Evolutionary conservation across 306 rosid species (phyloP).

Genomic region (Trichosanthes truncata): DNA sequence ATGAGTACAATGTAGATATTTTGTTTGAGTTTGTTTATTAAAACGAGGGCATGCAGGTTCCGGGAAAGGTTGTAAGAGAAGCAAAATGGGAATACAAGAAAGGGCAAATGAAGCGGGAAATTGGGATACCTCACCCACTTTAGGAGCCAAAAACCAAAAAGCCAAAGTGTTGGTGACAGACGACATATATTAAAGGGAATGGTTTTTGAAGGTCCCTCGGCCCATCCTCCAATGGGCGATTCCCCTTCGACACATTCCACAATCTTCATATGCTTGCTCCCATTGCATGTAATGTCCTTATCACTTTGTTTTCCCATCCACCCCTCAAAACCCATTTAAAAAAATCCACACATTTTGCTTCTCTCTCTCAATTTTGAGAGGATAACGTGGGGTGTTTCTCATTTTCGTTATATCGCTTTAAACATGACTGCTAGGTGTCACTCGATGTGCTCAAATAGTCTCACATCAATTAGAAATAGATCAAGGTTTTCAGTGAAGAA

Average conservation of each 20-base stretch:
- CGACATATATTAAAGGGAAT: not conserved
- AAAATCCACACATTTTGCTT: not conserved
- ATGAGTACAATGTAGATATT: too few species aligned
- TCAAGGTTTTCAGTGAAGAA: too few species aligned
- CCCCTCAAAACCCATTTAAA: too few species aligned
- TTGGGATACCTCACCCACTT: conserved; percentile 6
- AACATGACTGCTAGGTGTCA: too few species aligned
- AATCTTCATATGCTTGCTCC: not conserved
- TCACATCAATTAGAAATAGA: too few species aligned
- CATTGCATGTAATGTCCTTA: not conserved
- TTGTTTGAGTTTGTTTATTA: too few species aligned
- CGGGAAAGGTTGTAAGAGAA: not conserved
- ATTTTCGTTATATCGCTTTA: too few species aligned
- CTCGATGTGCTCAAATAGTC: too few species aligned
- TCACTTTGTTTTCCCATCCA: not conserved
- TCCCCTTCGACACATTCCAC: not conserved
- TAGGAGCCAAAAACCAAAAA: not conserved
- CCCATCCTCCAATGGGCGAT: not conserved
- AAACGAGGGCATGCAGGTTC: not conserved
- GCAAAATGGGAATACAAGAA: not conserved
- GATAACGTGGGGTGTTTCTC: not conserved
- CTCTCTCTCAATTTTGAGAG: not conserved
- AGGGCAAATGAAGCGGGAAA: not conserved
- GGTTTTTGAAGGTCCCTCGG: not conserved
- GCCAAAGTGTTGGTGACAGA: not conserved